Conservation (phyloP, 2,329 filamentous ascomycete species). For the Pseudocercospora macadamiae region DNA sequence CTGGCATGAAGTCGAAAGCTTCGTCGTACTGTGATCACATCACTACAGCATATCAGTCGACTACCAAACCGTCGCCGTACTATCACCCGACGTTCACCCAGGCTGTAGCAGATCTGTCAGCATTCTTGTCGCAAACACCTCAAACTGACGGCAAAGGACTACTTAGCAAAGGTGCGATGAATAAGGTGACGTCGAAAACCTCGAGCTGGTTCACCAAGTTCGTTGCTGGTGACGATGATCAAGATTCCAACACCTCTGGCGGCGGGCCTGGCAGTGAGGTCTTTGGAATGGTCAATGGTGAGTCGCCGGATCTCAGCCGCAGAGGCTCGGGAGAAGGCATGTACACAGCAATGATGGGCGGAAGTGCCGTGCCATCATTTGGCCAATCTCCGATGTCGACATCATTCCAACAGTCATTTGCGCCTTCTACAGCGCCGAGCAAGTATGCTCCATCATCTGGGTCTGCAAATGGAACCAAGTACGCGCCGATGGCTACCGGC, state of each 20-base stretch:
- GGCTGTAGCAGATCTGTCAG: constrained; percentile 79
- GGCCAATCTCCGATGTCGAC: constrained; percentile 26
- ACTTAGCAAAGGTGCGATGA: constrained; percentile 94
- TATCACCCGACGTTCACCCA: constrained; percentile 75
- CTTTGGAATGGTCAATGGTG: constrained; percentile 81
- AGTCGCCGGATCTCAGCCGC: constrained; percentile 50
- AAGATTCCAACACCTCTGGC: constrained; percentile 59
- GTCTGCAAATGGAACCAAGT: constrained; percentile 18
- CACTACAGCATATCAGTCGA: constrained; percentile 71
- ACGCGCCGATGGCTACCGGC: constrained; percentile 27
- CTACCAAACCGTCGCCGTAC: constrained; percentile 83
- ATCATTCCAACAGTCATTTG: constrained; percentile 21
- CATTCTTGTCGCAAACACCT: constrained; percentile 81
- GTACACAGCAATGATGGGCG: constrained; percentile 60
- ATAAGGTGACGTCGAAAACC: constrained; percentile 88
- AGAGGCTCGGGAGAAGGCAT: constrained; percentile 63
- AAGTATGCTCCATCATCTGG: constrained; percentile 34
- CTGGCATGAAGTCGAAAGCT: constrained; percentile 79
- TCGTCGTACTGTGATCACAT: constrained; percentile 91
- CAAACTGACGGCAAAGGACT: constrained; percentile 71
- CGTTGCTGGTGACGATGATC: constrained; percentile 85
- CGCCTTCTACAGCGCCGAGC: constrained; percentile 29
- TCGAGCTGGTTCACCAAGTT: constrained; percentile 96
- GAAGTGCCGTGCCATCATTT: constrained; percentile 36
- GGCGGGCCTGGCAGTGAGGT: constrained; percentile 45